Percentiles rank a stretch among this genome's conserved stretches.
phyloP scores from a whole-genome alignment of 257 asterid species.

The Rhazya stricta region DNA sequence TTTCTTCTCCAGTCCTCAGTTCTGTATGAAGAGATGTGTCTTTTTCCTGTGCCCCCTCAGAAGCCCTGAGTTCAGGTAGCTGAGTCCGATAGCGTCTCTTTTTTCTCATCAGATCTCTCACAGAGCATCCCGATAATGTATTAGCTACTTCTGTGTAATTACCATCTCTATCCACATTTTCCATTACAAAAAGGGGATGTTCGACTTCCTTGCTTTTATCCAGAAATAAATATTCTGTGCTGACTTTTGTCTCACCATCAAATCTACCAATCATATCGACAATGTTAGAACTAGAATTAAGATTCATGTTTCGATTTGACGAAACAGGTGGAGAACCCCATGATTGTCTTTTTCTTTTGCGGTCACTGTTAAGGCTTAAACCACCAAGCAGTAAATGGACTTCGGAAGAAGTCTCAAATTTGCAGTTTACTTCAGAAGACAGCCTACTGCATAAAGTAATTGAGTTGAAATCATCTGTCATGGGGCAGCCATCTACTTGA shows the following conservation, averaged over 20 bases:
- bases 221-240: conserved; percentile 23
- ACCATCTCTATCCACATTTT: conserved; percentile 24
- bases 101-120: conserved; percentile 84
- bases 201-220: conserved; percentile 34
- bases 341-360: conserved; percentile 46
- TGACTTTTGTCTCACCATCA: conserved; percentile 28
- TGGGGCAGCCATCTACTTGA: conserved; percentile 83
- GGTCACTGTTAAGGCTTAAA: conserved; percentile 31
- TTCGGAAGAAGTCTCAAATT: conserved; percentile 28
- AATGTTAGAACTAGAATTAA: conserved; percentile 29
- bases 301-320: conserved; percentile 30
- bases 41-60: conserved; percentile 22
- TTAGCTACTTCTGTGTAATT: conserved; percentile 31
- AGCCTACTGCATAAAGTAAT: conserved; percentile 34
- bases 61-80: conserved; percentile 30
- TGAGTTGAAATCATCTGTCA: conserved; percentile 47
- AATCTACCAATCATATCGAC: conserved; percentile 19
- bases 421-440: conserved; percentile 33
- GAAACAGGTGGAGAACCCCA: conserved; percentile 81
- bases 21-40: conserved; percentile 22
- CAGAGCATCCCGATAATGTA: conserved; percentile 49
- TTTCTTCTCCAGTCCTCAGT: conserved; percentile 24
- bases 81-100: conserved; percentile 58
- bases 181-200: conserved; percentile 23
- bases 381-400: conserved; percentile 26